These are phyloP conservation scores for Gracilaria domingensis DNA, from an alignment of 23 red algal genomes.

Conservation along the genomic window DNA sequence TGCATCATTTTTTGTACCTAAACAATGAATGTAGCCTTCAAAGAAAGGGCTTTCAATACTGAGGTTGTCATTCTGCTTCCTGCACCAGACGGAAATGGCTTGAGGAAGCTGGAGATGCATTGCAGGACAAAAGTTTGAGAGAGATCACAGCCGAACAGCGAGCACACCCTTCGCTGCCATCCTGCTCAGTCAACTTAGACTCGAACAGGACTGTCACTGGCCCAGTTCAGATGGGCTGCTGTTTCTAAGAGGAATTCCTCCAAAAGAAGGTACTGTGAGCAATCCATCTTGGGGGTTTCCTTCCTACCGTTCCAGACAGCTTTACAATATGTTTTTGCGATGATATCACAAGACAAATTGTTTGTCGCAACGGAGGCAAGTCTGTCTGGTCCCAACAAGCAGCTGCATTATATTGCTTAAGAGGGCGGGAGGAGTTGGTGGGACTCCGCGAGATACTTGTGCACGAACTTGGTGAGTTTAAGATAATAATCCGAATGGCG, in stretches of 20 bases:
- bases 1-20: background rate
- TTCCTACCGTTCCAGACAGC: constrained; percentile 7
- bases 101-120: background rate
- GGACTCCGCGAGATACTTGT: background rate
- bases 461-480: background rate
- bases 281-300: too few species aligned
- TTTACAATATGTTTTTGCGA: constrained; percentile 23
- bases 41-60: constrained; percentile 26
- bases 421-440: background rate
- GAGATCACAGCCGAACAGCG: constrained; percentile 36
- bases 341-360: constrained; percentile 36
- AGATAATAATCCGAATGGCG: constrained; percentile 5
- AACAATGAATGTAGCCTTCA: constrained; percentile 59
- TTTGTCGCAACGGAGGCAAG: constrained; percentile 2
- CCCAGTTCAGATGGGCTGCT: constrained; percentile 37
- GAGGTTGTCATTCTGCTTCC: constrained; percentile 18
- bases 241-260: constrained; percentile 43
- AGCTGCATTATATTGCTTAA: constrained; percentile 27
- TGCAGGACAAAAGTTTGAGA: constrained; percentile 6
- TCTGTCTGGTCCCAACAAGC: constrained; percentile 4
- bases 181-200: background rate
- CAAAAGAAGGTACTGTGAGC: background rate
- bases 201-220: constrained; percentile 8
- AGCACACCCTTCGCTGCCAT: constrained; percentile 51
- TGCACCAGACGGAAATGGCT: constrained; percentile 38